Conservation (phyloP, 176 grass and related monocot species). For the Eleusine coracana region DNA sequence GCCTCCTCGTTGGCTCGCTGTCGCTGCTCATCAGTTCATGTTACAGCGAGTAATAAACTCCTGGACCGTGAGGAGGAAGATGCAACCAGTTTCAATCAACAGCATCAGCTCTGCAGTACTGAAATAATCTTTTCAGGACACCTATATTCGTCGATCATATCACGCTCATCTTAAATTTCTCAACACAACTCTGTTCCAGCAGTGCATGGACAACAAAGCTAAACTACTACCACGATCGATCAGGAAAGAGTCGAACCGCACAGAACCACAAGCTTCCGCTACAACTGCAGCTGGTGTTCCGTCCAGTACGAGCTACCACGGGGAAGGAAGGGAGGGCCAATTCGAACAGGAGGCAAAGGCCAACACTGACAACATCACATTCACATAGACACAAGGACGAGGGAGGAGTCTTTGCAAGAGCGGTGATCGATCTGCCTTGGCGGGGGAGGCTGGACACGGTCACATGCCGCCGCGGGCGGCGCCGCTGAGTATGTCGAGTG, state of each 20-base stretch:
- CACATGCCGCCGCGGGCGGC: background rate
- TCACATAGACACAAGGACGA: background rate
- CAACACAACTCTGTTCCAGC: background rate
- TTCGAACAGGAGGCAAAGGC: background rate
- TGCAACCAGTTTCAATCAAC: no score
- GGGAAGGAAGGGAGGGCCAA: background rate
- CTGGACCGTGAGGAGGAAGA: no score
- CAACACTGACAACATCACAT: background rate
- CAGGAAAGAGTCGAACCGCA: no score
- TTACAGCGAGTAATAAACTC: background rate
- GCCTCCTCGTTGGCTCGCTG: no score
- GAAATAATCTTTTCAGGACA: background rate
- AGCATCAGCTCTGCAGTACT: no score
- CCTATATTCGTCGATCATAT: background rate
- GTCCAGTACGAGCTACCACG: background rate
- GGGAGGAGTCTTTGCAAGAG: background rate
- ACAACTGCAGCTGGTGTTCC: background rate
- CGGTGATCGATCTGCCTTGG: background rate
- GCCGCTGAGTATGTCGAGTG: constrained; percentile 70
- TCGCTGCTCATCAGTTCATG: no score
- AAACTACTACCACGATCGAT: no score
- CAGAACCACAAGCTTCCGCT: no score
- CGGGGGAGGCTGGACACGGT: background rate
- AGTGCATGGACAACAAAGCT: background rate
- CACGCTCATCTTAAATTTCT: background rate